Percentiles rank a stretch among this genome's conserved stretches.
phyloP scores from a whole-genome alignment of 192 early-diverging fungal genomes.

The Backusella psychrophila region DNA sequence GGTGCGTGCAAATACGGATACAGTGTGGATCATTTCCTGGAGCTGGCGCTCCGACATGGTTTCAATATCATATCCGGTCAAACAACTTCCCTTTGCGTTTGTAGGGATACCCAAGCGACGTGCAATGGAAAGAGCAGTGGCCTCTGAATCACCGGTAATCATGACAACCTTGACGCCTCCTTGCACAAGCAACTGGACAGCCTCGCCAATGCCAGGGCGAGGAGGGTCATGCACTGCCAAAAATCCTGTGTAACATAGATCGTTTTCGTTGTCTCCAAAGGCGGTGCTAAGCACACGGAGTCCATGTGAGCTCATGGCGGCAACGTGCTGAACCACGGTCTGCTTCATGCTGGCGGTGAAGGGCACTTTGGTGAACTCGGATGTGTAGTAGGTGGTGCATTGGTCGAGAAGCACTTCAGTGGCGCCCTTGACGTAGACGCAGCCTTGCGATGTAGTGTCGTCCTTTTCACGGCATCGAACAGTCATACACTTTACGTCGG shows the following conservation, averaged over 20 bases:
- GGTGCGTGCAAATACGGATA: slow-evolving; percentile 78
- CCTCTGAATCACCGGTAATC: slow-evolving; percentile 97
- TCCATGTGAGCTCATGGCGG: slow-evolving; percentile 72
- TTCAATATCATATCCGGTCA: slow-evolving; percentile 73
- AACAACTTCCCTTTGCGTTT: slow-evolving; percentile 58
- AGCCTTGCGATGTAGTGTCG: slow-evolving; percentile 16
- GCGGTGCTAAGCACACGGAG: slow-evolving; percentile 89
- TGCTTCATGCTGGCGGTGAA: slow-evolving; percentile 58
- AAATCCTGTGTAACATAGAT: slow-evolving; percentile 78
- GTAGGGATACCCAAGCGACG: slow-evolving; percentile 79
- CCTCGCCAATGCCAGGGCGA: slow-evolving; percentile 68
- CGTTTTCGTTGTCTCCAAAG: slow-evolving; percentile 52
- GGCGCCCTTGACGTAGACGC: slow-evolving; percentile 80
- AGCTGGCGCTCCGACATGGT: slow-evolving; percentile 62
- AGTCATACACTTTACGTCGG: slow-evolving; percentile 93
- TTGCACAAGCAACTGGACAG: slow-evolving; percentile 66
- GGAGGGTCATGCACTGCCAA: slow-evolving; percentile 95
- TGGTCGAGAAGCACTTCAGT: slow-evolving; percentile 74
- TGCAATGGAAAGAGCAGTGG: slow-evolving; percentile 89
- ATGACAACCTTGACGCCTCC: slow-evolving; percentile 92
- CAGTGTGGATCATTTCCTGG: slow-evolving; percentile 55
- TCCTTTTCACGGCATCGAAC: slow-evolving; percentile 54
- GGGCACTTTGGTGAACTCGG: slow-evolving; percentile 44
- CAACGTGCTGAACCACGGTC: slow-evolving; percentile 54
- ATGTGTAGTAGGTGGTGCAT: slow-evolving; percentile 64